Evolutionary conservation across 2,329 filamentous ascomycete genomes (phyloP).

Genomic region (Hypoxylon sp.): DNA sequence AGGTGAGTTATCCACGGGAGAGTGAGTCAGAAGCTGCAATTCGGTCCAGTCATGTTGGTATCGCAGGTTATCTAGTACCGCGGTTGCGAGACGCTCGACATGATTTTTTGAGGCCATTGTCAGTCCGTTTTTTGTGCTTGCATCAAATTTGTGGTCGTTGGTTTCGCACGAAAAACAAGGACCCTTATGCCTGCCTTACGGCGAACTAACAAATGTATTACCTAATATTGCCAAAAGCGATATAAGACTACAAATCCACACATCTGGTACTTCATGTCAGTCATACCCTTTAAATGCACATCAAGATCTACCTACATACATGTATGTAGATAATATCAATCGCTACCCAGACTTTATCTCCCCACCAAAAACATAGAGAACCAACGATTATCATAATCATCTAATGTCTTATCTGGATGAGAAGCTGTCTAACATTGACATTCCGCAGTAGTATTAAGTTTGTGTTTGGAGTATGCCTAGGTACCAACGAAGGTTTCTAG

Average conservation of each 20-base stretch:
- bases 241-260: slow-evolving; percentile 20
- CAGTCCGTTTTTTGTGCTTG: slow-evolving; percentile 10
- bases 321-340: too few species aligned
- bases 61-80: slow-evolving; percentile 77
- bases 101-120: slow-evolving; percentile 45
- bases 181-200: slow-evolving; percentile 33
- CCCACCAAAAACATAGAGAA: background rate
- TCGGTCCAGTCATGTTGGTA: slow-evolving; percentile 81
- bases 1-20: slow-evolving; percentile 49
- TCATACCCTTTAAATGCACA: background rate
- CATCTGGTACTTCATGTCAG: background rate
- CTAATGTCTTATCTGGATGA: background rate
- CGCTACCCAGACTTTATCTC: background rate
- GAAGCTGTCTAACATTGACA: background rate
- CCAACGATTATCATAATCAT: background rate
- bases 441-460: background rate
- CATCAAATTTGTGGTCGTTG: background rate
- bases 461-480: background rate
- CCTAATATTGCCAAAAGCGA: slow-evolving; percentile 23
- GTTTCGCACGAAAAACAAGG: slow-evolving; percentile 16
- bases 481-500: background rate
- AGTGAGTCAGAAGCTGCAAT: slow-evolving; percentile 65
- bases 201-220: slow-evolving; percentile 3
- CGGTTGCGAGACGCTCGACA: slow-evolving; percentile 61
- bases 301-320: background rate